phyloP scores from a whole-genome alignment of 129 eudicot species.

The Pseudognaphalium luteoalbum region DNA sequence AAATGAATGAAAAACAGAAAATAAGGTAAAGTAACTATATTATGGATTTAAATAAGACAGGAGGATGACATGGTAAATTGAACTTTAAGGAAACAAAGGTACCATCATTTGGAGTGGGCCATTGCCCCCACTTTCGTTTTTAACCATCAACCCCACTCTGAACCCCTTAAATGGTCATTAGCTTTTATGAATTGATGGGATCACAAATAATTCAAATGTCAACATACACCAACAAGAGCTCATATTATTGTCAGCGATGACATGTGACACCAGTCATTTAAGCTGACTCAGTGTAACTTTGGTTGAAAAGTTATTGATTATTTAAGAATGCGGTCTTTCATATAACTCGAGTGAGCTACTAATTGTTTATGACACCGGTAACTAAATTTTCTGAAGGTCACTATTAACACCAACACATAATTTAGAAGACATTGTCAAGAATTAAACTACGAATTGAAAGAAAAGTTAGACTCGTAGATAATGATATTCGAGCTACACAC shows the following conservation, averaged over 20 bases:
- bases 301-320: no score
- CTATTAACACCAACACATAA: no score
- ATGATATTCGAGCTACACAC: no score
- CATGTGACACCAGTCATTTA: no score
- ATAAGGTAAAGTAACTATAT: constrained; percentile 6
- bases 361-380: no score
- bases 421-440: neutral
- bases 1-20: neutral
- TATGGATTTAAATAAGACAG: constrained; percentile 19
- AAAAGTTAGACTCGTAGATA: neutral
- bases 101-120: constrained; percentile 31
- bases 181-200: constrained; percentile 16
- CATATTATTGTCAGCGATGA: no score
- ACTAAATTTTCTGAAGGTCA: no score
- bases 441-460: no score
- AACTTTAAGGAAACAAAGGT: constrained; percentile 33
- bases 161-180: neutral
- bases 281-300: no score
- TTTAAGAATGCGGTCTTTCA: no score
- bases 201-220: constrained; percentile 1
- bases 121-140: constrained; percentile 33
- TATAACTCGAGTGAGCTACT: no score
- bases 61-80: constrained; percentile 22
- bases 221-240: neutral
- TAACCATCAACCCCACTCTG: constrained; percentile 6